phyloP scores from a whole-genome alignment of 768 basidiomycete genomes.

The Dioszegia aurantiaca region DNA sequence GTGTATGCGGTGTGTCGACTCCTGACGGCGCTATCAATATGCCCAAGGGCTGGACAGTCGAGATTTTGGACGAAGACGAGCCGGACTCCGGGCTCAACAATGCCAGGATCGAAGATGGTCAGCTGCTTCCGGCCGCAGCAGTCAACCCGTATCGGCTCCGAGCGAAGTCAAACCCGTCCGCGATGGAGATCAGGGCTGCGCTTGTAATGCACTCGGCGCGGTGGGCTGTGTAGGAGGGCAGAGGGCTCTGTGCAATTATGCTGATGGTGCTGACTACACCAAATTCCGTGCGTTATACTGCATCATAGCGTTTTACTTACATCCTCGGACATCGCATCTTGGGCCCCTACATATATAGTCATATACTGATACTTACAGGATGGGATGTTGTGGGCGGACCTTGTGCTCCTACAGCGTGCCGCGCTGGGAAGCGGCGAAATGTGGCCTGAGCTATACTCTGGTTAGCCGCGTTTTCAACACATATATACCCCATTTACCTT shows the following conservation, averaged over 20 bases:
- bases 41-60: constrained; percentile 4
- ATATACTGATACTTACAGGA: too few species aligned
- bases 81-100: background rate
- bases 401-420: too few species aligned
- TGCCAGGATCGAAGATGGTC: background rate
- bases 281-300: background rate
- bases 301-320: too few species aligned
- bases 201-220: background rate
- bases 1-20: background rate
- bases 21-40: background rate
- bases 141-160: background rate
- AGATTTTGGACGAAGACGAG: constrained; percentile 2
- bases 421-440: too few species aligned
- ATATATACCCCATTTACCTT: too few species aligned
- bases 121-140: background rate
- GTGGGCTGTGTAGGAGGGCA: background rate
- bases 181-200: background rate
- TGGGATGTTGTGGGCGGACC: too few species aligned
- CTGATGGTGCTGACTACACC: background rate
- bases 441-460: too few species aligned
- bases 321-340: too few species aligned
- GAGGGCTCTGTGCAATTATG: background rate
- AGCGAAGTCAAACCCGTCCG: background rate
- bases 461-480: too few species aligned
- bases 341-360: too few species aligned